A percentile compares a stretch with the other conserved stretches of the same genome.
Conservation (phyloP, 148 eudicot species). For the Rhododendron molle region DNA sequence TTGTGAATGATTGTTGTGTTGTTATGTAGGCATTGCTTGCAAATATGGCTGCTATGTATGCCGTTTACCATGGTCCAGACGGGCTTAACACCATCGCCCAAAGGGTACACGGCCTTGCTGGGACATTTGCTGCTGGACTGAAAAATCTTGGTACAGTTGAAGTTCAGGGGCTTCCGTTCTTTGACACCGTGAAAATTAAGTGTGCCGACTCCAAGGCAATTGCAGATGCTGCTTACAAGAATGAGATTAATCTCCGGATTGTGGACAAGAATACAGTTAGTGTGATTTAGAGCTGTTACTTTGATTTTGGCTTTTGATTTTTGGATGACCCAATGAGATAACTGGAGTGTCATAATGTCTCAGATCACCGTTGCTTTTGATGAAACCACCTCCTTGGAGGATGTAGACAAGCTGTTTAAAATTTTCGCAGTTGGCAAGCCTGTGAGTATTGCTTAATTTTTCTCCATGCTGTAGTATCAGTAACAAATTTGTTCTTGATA, state of each 20-base stretch:
- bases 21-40: conserved; percentile 82
- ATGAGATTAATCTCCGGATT: conserved; percentile 77
- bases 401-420: conserved; percentile 81
- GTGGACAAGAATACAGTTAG: conserved; percentile 81
- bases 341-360: conserved; percentile 19
- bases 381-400: conserved; percentile 86
- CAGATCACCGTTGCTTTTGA: conserved; percentile 88
- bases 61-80: conserved; percentile 97
- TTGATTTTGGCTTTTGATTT: neutral
- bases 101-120: conserved; percentile 94
- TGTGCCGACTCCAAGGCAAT: conserved; percentile 66
- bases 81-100: conserved; percentile 91
- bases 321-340: neutral
- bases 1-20: neutral
- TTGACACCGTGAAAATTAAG: conserved; percentile 88
- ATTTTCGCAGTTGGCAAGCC: conserved; percentile 76
- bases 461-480: neutral
- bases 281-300: neutral
- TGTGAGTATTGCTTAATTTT: conserved; percentile 37
- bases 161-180: conserved; percentile 75
- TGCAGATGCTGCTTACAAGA: conserved; percentile 71
- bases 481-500: neutral
- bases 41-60: conserved; percentile 99
- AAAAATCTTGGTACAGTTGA: conserved; percentile 87
- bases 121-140: conserved; percentile 77